Percentiles rank a stretch among this genome's conserved stretches.
phyloP scores from a whole-genome alignment of 2,329 filamentous ascomycete genomes.

The Fusarium nelsonii region DNA sequence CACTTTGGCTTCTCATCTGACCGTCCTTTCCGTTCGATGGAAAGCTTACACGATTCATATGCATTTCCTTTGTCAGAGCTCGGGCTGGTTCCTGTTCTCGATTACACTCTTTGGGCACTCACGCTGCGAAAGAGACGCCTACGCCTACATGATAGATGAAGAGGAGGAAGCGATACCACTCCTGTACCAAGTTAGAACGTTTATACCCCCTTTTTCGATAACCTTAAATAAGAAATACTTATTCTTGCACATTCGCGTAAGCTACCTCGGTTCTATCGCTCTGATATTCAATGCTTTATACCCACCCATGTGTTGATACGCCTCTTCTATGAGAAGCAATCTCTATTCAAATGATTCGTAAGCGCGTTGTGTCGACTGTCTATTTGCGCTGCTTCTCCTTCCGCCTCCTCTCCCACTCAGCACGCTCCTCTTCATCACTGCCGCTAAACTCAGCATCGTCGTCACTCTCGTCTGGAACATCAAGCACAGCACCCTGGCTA shows the following conservation, averaged over 20 bases:
- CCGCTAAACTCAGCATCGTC: constrained; percentile 73
- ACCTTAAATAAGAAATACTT: constrained; percentile 43
- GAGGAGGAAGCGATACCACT: constrained; percentile 15
- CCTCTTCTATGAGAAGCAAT: constrained; percentile 26
- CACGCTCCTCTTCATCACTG: constrained; percentile 73
- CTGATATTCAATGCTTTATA: constrained; percentile 40
- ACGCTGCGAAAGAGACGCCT: constrained; percentile 1
- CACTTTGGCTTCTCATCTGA: constrained; percentile 38
- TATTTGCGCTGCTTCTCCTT: constrained; percentile 54
- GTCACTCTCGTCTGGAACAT: constrained; percentile 55
- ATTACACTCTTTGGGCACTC: constrained; percentile 8
- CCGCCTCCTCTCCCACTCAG: constrained; percentile 69
- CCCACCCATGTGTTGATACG: constrained; percentile 26
- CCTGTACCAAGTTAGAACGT: constrained; percentile 26
- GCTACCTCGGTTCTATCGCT: constrained; percentile 45
- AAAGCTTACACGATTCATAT: neutral
- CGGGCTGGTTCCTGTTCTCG: constrained; percentile 36
- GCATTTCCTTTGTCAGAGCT: constrained; percentile 22
- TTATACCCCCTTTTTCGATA: constrained; percentile 43
- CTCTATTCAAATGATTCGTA: constrained; percentile 30
- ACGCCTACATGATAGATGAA: constrained; percentile 31
- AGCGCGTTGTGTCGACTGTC: constrained; percentile 10
- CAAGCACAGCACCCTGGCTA: constrained; percentile 22
- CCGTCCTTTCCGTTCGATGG: neutral
- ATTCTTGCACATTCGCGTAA: constrained; percentile 45